Percentiles rank a stretch among this genome's conserved stretches.
Conservation (phyloP, 306 rosid genomes). For the Cicer yamashitae region DNA sequence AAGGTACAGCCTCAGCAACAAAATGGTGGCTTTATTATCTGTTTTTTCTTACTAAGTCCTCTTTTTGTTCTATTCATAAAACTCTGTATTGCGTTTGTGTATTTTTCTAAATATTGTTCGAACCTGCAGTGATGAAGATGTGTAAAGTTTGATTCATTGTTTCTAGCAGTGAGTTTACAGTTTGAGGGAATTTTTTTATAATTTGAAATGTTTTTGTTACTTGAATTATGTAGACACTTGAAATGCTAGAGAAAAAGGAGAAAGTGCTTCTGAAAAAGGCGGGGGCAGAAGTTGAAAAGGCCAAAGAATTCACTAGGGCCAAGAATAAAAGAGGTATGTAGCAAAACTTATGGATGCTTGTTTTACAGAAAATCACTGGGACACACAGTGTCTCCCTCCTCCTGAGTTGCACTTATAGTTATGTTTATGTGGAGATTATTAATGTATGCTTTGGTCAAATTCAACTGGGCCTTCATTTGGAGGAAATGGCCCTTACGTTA, state of each 20-base stretch:
- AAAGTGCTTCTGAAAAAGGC: constrained; percentile 80
- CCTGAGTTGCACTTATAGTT: not conserved
- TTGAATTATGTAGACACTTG: constrained; percentile 75
- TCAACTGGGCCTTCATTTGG: not conserved
- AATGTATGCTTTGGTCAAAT: constrained; percentile 17
- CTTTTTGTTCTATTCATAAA: not conserved
- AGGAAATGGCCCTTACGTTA: not conserved
- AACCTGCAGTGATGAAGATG: not conserved
- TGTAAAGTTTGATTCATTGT: not conserved
- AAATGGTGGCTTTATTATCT: constrained; percentile 3
- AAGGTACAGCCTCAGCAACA: not conserved
- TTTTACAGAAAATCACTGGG: constrained; percentile 4
- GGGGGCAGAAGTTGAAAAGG: constrained; percentile 78
- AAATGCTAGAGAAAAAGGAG: constrained; percentile 98
- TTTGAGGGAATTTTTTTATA: not conserved
- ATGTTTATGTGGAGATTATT: constrained; percentile 12
- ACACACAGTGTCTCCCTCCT: not conserved
- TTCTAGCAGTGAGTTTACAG: constrained; percentile 21
- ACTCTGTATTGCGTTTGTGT: not conserved
- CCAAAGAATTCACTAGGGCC: constrained; percentile 80
- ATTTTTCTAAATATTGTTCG: not conserved
- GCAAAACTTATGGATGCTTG: constrained; percentile 24
- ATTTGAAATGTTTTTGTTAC: constrained; percentile 24
- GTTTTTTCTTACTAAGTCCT: not conserved
- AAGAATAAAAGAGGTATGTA: constrained; percentile 89